These are phyloP conservation scores for Leccinum longicurvipes DNA, from an alignment of 768 basidiomycete species.

Conservation along the genomic window DNA sequence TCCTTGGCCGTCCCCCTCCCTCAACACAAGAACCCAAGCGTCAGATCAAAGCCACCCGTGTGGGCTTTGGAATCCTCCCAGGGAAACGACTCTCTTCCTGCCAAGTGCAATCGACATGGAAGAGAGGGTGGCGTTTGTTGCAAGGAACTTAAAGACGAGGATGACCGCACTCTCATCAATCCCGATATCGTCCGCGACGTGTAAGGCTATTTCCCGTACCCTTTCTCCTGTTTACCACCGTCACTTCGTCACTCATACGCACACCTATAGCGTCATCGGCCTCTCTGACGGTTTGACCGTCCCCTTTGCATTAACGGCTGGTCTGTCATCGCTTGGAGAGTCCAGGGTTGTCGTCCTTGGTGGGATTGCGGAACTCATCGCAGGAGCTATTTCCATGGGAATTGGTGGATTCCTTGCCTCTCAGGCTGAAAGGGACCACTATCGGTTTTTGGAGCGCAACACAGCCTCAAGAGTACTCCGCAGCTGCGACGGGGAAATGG, in stretches of 20 bases:
- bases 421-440: slow-evolving; percentile 95
- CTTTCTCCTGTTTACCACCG: neutral
- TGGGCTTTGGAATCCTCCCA: slow-evolving; percentile 58
- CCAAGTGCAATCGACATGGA: slow-evolving; percentile 56
- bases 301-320: slow-evolving; percentile 88
- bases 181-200: slow-evolving; percentile 87
- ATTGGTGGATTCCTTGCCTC: slow-evolving; percentile 97
- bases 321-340: slow-evolving; percentile 83
- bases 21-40: slow-evolving; percentile 4
- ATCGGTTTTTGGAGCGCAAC: slow-evolving; percentile 71
- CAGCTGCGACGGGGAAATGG: slow-evolving; percentile 93
- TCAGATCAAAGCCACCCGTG: slow-evolving; percentile 46
- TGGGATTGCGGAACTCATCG: slow-evolving; percentile 93
- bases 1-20: slow-evolving; percentile 23
- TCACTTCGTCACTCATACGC: slow-evolving; percentile 1
- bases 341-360: slow-evolving; percentile 91
- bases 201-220: slow-evolving; percentile 40
- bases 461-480: slow-evolving; percentile 81
- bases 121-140: slow-evolving; percentile 74
- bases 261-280: slow-evolving; percentile 68
- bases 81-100: slow-evolving; percentile 43
- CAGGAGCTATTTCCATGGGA: slow-evolving; percentile 97
- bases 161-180: slow-evolving; percentile 77
- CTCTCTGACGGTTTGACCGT: slow-evolving; percentile 88
- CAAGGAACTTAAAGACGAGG: slow-evolving; percentile 78